Conservation (phyloP, 805 yeast species). For the Yarrowia phangngaensis region DNA sequence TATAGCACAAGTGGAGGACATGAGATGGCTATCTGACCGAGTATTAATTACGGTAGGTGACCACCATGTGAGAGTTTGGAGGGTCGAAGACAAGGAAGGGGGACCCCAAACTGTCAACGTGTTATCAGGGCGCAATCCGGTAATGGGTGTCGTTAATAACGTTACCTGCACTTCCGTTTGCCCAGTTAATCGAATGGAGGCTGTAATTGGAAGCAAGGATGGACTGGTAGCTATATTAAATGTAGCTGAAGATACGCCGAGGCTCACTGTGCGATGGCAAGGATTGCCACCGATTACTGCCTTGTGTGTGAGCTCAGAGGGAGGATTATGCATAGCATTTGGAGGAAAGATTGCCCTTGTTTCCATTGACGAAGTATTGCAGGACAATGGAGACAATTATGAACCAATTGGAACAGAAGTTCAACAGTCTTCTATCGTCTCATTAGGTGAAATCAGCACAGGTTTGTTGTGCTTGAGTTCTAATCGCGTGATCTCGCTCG, state of each 20-base stretch:
- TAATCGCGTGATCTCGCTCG: background rate
- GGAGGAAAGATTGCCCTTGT: slow-evolving; percentile 10
- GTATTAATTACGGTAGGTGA: slow-evolving; percentile 56
- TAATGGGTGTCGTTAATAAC: slow-evolving; percentile 50
- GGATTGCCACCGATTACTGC: background rate
- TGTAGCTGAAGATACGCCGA: slow-evolving; percentile 19
- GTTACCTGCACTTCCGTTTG: slow-evolving; percentile 49
- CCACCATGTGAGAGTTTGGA: slow-evolving; percentile 63
- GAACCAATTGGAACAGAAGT: slow-evolving; percentile 17
- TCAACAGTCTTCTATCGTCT: background rate
- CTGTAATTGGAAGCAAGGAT: slow-evolving; percentile 33
- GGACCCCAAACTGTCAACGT: slow-evolving; percentile 34
- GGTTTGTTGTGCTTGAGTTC: background rate
- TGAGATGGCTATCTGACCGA: slow-evolving; percentile 53
- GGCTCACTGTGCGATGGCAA: slow-evolving; percentile 8
- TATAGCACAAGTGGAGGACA: slow-evolving; percentile 53
- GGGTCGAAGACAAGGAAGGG: slow-evolving; percentile 34
- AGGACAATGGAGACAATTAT: slow-evolving; percentile 2
- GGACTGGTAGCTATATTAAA: slow-evolving; percentile 35
- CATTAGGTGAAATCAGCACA: background rate
- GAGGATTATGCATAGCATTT: slow-evolving; percentile 1
- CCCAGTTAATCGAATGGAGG: slow-evolving; percentile 38
- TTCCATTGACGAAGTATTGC: slow-evolving; percentile 13
- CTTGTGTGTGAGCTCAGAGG: slow-evolving; percentile 1
- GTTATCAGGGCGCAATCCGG: slow-evolving; percentile 57